Base-by-base conservation (phyloP, 805 yeast species). In the Ascoidea rubescens region DNA sequence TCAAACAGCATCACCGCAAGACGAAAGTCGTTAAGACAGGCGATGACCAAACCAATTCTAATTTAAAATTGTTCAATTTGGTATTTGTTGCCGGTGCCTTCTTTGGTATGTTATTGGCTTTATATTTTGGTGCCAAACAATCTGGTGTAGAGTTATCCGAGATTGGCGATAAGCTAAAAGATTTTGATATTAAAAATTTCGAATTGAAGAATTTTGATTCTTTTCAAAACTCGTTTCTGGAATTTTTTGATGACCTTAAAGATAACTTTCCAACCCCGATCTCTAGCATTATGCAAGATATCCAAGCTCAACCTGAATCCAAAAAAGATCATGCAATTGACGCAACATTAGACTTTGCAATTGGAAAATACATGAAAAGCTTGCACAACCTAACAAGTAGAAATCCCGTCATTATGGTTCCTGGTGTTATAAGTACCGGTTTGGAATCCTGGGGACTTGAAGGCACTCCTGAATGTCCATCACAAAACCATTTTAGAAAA, bases 351-450 rank as follows among this genome's bases (percentile, higher is more conserved):
- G 80, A 90, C 49, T 93, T 93, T 69, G 87, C 93, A 0, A 95
- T 89, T 16, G 99, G 99, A 1, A 77, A 74, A 58, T 68, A 75
- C 47, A 67, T 91, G 72, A 68, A 68, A 44, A 62, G 65, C 8
- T 77, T 76, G 30, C 71, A 75, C 33, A 76, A 80, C 44, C 67
- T 79, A 32, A 63, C 71, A 0, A 73, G 81, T 0, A 78, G 84
- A 56, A 75, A 79, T 65, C 95, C 96, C 5, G 96, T 93, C 12
- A 77, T 93, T 4, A 77, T 93, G 82, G 87, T 93, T 17, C 99
- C 99, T 0, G 99, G 99, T 4, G 97, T 91, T 12, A 87, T 87
- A 52, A 86, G 96, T 33, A 90, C 98, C 0, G 97, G 97, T 4
- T 72, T 93, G 44, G 99, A 93, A 66, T 82, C 89, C 49, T 93